These are phyloP conservation scores for Cercospora beticola DNA, from an alignment of 2,329 filamentous ascomycete species.

Conservation along the genomic window DNA sequence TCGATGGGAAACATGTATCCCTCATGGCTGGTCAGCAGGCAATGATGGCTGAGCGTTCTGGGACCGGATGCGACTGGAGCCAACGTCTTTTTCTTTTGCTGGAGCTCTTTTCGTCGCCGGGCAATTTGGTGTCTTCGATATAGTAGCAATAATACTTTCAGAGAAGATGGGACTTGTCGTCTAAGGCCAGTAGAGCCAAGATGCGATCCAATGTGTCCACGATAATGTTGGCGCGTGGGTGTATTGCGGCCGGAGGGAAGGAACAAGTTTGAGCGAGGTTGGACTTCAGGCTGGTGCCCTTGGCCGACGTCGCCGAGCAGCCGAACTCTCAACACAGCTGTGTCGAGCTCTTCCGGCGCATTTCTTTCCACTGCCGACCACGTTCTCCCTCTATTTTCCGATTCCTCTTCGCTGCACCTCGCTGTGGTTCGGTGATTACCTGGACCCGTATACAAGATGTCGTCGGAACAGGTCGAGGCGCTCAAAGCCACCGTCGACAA, in stretches of 20 bases:
- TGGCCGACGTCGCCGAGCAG: constrained; percentile 6
- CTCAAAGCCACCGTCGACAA: constrained; percentile 79
- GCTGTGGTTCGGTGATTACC: constrained; percentile 20
- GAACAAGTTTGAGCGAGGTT: not conserved
- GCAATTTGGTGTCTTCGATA: not conserved
- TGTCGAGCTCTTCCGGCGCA: constrained; percentile 4
- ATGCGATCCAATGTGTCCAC: not conserved
- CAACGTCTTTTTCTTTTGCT: not conserved
- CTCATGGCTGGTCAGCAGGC: not conserved
- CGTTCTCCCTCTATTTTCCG: not conserved
- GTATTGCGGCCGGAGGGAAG: constrained; percentile 1
- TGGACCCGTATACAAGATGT: constrained; percentile 20
- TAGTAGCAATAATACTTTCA: not conserved
- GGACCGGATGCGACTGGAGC: not conserved
- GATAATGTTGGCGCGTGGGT: not conserved
- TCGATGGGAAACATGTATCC: not conserved
- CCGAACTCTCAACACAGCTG: constrained; percentile 1
- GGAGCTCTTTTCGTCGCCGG: not conserved
- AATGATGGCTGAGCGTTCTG: not conserved
- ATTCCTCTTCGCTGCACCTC: not conserved
- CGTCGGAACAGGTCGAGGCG: constrained; percentile 31
- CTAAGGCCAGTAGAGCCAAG: not conserved
- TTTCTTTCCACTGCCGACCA: not conserved
- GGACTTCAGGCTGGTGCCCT: not conserved
- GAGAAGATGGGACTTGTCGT: not conserved